Evolutionary conservation across 495 filamentous ascomycete genomes (phyloP).

Genomic region (Penicillium parvum): DNA sequence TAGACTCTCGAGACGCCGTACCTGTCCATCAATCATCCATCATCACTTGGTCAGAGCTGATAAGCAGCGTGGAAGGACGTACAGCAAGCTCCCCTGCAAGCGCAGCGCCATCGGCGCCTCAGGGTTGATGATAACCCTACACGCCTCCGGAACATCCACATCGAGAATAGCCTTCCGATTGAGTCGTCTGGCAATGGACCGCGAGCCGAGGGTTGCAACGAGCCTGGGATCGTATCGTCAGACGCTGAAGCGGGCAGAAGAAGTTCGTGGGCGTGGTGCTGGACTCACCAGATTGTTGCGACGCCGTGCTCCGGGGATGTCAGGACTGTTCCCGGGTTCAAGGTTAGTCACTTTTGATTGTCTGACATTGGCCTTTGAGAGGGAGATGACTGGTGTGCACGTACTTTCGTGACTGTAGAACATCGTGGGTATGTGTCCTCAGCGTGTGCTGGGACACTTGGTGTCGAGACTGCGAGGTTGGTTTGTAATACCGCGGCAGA

Average conservation of each 20-base stretch:
- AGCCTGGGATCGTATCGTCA: slow-evolving; percentile 75
- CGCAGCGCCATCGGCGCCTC: slow-evolving; percentile 87
- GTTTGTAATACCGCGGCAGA: too few species aligned
- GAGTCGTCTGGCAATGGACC: slow-evolving; percentile 66
- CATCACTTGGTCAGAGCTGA: too few species aligned
- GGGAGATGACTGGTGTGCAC: slow-evolving; percentile 16
- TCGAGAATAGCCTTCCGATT: slow-evolving; percentile 83
- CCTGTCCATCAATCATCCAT: slow-evolving; percentile 27
- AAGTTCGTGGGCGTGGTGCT: too few species aligned
- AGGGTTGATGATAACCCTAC: slow-evolving; percentile 77
- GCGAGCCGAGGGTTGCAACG: slow-evolving; percentile 81
- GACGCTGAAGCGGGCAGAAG: too few species aligned
- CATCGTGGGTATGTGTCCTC: slow-evolving; percentile 46
- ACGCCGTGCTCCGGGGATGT: slow-evolving; percentile 86
- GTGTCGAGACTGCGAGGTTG: too few species aligned
- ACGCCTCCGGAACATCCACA: slow-evolving; percentile 82
- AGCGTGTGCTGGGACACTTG: not conserved
- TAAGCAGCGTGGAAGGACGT: slow-evolving; percentile 18
- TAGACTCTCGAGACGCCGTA: slow-evolving; percentile 84
- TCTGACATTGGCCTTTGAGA: too few species aligned
- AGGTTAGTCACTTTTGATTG: slow-evolving; percentile 10
- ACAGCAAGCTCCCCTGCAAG: slow-evolving; percentile 85
- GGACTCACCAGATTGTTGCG: slow-evolving; percentile 84
- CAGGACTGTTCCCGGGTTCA: slow-evolving; percentile 57
- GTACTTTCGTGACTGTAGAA: slow-evolving; percentile 91